These are phyloP conservation scores for Cryomyces minteri DNA, from an alignment of 495 filamentous ascomycete genomes.

Conservation along the genomic window DNA sequence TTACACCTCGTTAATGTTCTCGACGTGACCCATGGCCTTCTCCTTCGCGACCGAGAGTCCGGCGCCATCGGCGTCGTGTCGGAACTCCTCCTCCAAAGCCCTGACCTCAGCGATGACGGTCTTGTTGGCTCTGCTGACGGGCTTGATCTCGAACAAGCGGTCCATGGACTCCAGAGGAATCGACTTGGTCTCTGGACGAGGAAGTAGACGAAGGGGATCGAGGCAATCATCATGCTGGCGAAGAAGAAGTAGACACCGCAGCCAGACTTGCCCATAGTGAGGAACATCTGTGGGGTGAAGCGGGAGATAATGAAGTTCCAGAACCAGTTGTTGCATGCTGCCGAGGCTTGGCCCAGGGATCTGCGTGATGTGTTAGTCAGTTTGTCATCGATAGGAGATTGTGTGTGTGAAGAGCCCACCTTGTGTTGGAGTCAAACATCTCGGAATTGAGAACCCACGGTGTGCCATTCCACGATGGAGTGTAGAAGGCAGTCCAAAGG, in stretches of 20 bases:
- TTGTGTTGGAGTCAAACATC: slow-evolving; percentile 19
- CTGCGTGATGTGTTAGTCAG: background rate
- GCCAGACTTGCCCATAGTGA: slow-evolving; percentile 35
- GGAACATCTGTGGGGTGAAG: slow-evolving; percentile 63
- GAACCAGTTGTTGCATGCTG: slow-evolving; percentile 55
- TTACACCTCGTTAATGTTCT: too few species aligned
- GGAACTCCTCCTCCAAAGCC: slow-evolving; percentile 31
- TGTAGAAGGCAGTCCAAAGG: slow-evolving; percentile 63
- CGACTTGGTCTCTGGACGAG: slow-evolving; percentile 20
- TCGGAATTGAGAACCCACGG: slow-evolving; percentile 22
- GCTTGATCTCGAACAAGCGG: slow-evolving; percentile 36
- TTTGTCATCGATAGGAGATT: too few species aligned
- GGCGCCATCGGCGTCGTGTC: slow-evolving; percentile 18
- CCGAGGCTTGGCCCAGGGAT: slow-evolving; percentile 45
- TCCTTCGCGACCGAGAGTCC: too few species aligned
- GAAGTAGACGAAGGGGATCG: slow-evolving; percentile 40
- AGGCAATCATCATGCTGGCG: slow-evolving; percentile 47
- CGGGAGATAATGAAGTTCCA: slow-evolving; percentile 59
- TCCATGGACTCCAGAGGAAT: slow-evolving; percentile 23
- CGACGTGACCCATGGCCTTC: too few species aligned
- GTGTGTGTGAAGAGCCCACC: slow-evolving; percentile 1
- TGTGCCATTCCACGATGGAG: slow-evolving; percentile 52
- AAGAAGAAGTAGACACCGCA: slow-evolving; percentile 65
- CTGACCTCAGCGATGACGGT: slow-evolving; percentile 30
- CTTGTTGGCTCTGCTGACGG: slow-evolving; percentile 34